Evolutionary conservation across 345 rosid species (phyloP).

Genomic region (Lepidium aucheri): DNA sequence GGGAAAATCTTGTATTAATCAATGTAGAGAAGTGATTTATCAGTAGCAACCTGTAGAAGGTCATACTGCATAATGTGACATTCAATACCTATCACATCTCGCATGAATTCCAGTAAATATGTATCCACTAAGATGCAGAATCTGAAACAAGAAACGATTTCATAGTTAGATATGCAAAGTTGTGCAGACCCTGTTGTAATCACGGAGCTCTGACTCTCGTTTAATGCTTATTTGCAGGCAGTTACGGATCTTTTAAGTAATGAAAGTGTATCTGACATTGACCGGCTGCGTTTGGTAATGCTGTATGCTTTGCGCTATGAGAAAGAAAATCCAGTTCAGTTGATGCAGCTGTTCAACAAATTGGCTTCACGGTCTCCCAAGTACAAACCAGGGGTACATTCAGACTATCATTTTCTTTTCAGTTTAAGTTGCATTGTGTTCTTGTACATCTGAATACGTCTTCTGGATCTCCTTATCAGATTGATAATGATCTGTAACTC

Average conservation of each 20-base stretch:
- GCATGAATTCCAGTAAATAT: not conserved
- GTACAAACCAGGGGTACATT: constrained; percentile 88
- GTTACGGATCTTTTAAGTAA: constrained; percentile 78
- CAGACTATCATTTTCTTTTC: constrained; percentile 9
- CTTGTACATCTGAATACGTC: not conserved
- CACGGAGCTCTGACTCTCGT: constrained; percentile 15
- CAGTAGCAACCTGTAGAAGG: not conserved
- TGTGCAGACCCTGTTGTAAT: not conserved
- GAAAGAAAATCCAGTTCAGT: constrained; percentile 94
- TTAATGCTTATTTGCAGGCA: constrained; percentile 51
- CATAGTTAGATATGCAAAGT: not conserved
- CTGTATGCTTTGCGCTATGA: constrained; percentile 92
- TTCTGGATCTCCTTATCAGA: not conserved
- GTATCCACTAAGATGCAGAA: not conserved
- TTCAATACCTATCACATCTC: not conserved
- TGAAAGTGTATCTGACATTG: constrained; percentile 81
- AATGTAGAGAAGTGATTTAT: not conserved
- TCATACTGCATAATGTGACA: not conserved
- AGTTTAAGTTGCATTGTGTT: not conserved
- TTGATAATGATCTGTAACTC: not conserved
- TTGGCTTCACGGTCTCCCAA: constrained; percentile 80
- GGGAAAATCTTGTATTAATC: not conserved
- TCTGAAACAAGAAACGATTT: not conserved
- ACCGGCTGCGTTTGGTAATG: constrained; percentile 80
- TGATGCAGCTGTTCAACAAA: constrained; percentile 97